Evolutionary conservation across 352 stramenopile species (phyloP).

Genomic region (Phytopythium delawarense): DNA sequence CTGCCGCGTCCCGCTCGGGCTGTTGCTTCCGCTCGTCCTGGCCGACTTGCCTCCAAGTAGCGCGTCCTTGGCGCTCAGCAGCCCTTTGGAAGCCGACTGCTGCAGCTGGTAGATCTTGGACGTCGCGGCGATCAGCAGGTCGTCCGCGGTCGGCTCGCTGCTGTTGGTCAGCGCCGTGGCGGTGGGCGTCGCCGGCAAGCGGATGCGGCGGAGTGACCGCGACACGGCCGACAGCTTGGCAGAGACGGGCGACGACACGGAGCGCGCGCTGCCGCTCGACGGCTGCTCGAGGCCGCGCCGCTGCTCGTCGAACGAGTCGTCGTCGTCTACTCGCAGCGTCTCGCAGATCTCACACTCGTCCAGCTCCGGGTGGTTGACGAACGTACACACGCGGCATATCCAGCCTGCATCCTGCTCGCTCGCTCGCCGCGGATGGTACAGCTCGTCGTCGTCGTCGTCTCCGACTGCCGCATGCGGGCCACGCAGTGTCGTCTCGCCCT

Average conservation of each 20-base stretch:
- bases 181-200: conserved; percentile 35
- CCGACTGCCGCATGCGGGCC: background rate
- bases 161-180: conserved; percentile 50
- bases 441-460: conserved; percentile 1
- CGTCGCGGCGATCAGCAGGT: conserved; percentile 49
- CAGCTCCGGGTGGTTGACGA: conserved; percentile 71
- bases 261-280: background rate
- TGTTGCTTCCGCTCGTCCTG: background rate
- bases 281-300: conserved; percentile 24
- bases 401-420: conserved; percentile 19
- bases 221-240: conserved; percentile 25
- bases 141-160: conserved; percentile 55
- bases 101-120: conserved; percentile 51
- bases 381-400: conserved; percentile 75
- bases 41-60: conserved; percentile 16
- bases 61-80: conserved; percentile 29
- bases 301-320: conserved; percentile 14
- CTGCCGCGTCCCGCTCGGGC: conserved; percentile 7
- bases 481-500: conserved; percentile 1
- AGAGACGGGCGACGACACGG: conserved; percentile 4
- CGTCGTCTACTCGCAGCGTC: conserved; percentile 23
- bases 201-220: conserved; percentile 38
- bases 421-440: conserved; percentile 2
- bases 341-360: conserved; percentile 73
- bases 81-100: conserved; percentile 24